These are phyloP conservation scores for Phoenix roebelenii DNA, from an alignment of 176 grass and related monocot genomes.

Conservation along the genomic window DNA sequence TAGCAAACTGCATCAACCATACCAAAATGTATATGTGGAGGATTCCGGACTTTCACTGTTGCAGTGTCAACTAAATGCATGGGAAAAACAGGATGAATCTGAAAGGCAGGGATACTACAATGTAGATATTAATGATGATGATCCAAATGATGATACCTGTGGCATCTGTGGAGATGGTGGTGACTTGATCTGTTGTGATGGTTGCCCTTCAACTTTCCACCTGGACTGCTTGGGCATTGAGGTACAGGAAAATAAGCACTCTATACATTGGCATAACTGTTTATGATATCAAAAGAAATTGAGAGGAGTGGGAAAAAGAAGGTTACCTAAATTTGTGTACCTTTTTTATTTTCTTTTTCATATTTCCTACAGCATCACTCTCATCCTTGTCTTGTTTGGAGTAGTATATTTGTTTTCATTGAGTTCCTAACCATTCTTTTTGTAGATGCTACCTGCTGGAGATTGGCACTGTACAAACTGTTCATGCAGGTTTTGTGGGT, in stretches of 20 bases:
- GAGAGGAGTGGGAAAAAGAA: no score
- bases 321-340: no score
- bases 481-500: conserved; percentile 68
- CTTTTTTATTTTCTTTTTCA: neutral
- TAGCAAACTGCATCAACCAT: conserved; percentile 60
- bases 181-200: conserved; percentile 77
- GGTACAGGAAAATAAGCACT: conserved; percentile 30
- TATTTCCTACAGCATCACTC: neutral
- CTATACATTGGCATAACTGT: no score
- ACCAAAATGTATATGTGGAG: conserved; percentile 59
- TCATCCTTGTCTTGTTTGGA: neutral
- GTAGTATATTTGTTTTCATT: neutral
- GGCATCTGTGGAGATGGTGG: conserved; percentile 91
- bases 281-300: no score
- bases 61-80: conserved; percentile 69
- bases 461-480: conserved; percentile 90
- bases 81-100: conserved; percentile 51
- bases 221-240: conserved; percentile 74
- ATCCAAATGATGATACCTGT: conserved; percentile 90
- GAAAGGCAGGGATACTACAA: conserved; percentile 74
- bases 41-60: conserved; percentile 45
- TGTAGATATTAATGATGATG: conserved; percentile 45
- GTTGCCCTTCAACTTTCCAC: conserved; percentile 87
- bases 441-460: conserved; percentile 78
- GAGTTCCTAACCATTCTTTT: conserved; percentile 9